Percentiles rank a stretch among this genome's conserved stretches.
These are phyloP conservation scores for Penicillium bialowiezense DNA, from an alignment of 495 filamentous ascomycete species.

Conservation along the genomic window DNA sequence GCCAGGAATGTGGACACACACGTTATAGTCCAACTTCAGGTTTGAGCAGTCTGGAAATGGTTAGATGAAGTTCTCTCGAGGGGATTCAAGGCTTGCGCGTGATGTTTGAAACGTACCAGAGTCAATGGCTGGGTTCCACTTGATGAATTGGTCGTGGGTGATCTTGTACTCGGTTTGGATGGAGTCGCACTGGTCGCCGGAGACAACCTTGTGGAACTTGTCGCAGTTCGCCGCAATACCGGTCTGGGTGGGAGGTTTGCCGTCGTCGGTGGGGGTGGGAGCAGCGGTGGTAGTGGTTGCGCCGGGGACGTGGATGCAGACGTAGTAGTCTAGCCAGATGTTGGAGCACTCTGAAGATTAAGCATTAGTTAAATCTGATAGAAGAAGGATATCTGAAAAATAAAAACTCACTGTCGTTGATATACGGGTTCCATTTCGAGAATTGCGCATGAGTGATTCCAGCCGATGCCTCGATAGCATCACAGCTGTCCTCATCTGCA, in stretches of 20 bases:
- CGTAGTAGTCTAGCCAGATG: conserved; percentile 17
- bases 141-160: conserved; percentile 14
- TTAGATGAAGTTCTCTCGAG: background rate
- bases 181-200: conserved; percentile 21
- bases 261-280: background rate
- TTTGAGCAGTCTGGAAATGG: conserved; percentile 6
- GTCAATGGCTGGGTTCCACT: conserved; percentile 23
- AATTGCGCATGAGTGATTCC: conserved; percentile 29
- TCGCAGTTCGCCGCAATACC: conserved; percentile 18
- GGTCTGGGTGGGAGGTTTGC: conserved; percentile 16
- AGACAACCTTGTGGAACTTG: conserved; percentile 14
- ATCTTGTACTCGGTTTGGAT: conserved; percentile 20
- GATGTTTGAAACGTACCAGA: background rate
- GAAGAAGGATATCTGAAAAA: background rate
- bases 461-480: conserved; percentile 18
- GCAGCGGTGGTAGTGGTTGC: conserved; percentile 9
- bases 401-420: conserved; percentile 2
- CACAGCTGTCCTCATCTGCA: conserved; percentile 25
- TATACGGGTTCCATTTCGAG: conserved; percentile 26
- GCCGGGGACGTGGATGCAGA: conserved; percentile 17
- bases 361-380: background rate
- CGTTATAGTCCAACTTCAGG: conserved; percentile 10
- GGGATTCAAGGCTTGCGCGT: background rate
- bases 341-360: conserved; percentile 11
- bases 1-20: conserved; percentile 7